Conservation (phyloP, 768 basidiomycete genomes). For the Rubroboletus satanas region DNA sequence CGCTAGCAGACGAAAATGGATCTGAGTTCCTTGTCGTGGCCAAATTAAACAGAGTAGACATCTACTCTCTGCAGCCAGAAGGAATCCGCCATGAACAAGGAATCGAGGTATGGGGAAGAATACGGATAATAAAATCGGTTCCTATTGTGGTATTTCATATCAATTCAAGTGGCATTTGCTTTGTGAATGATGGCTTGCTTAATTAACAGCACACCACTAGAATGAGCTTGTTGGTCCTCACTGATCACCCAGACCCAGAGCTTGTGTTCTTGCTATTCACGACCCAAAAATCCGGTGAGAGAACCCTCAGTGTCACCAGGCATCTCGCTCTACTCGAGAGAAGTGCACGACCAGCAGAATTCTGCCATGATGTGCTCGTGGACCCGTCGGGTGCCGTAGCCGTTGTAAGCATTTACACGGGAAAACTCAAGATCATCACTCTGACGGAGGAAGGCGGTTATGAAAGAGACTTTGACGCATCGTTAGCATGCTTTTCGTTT, state of each 20-base stretch:
- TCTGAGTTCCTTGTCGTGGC: slow-evolving; percentile 66
- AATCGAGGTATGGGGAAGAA: slow-evolving; percentile 66
- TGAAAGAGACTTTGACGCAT: slow-evolving; percentile 56
- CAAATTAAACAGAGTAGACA: slow-evolving; percentile 61
- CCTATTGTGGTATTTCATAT: slow-evolving; percentile 46
- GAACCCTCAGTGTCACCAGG: slow-evolving; percentile 38
- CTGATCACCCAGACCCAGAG: slow-evolving; percentile 75
- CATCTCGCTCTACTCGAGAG: slow-evolving; percentile 55
- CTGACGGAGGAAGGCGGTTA: slow-evolving; percentile 51
- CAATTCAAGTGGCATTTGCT: neutral
- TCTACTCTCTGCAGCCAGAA: slow-evolving; percentile 59
- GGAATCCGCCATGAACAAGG: slow-evolving; percentile 59
- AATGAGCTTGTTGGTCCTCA: slow-evolving; percentile 55
- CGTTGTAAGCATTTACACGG: slow-evolving; percentile 62
- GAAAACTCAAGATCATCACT: slow-evolving; percentile 62
- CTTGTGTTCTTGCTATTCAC: slow-evolving; percentile 59
- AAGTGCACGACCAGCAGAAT: slow-evolving; percentile 60
- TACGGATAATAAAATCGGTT: slow-evolving; percentile 53
- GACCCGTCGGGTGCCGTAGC: slow-evolving; percentile 59
- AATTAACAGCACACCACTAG: slow-evolving; percentile 30
- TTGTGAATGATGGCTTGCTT: slow-evolving; percentile 6
- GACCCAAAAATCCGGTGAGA: slow-evolving; percentile 32
- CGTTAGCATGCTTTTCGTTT: slow-evolving; percentile 42
- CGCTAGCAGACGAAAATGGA: slow-evolving; percentile 44
- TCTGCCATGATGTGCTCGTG: slow-evolving; percentile 65